Conservation (phyloP, 78 protist genomes). For the Parvularia atlantis region DNA sequence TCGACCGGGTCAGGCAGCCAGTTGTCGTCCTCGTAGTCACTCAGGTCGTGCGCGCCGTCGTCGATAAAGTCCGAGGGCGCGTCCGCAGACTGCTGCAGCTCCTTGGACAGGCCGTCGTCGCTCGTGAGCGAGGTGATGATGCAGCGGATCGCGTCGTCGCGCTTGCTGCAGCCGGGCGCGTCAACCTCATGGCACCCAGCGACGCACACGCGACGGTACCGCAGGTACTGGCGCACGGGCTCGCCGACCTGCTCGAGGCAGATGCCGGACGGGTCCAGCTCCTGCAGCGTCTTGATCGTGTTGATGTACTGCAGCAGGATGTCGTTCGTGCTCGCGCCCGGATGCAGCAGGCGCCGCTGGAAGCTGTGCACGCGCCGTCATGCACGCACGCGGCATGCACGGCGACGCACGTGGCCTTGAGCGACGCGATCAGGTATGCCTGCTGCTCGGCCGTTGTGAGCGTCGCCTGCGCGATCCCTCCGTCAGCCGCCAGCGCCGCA, state of each 20-base stretch:
- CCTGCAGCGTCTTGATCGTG: slow-evolving; percentile 32
- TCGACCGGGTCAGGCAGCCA: neutral
- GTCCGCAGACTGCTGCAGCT: neutral
- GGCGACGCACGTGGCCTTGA: neutral
- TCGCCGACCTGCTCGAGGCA: slow-evolving; percentile 28
- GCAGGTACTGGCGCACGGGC: slow-evolving; percentile 38
- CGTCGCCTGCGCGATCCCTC: no score
- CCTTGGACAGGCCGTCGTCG: neutral
- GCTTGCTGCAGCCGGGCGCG: neutral
- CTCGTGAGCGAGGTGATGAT: no score
- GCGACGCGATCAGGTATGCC: slow-evolving; percentile 6
- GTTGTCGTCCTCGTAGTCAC: neutral
- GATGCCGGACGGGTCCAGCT: slow-evolving; percentile 49
- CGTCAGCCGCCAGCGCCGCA: no score
- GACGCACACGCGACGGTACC: no score
- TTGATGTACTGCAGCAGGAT: slow-evolving; percentile 41
- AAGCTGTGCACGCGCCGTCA: neutral
- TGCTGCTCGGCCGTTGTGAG: slow-evolving; percentile 19
- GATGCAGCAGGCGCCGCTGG: slow-evolving; percentile 43
- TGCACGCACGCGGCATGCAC: neutral
- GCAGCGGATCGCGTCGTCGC: slow-evolving; percentile 54
- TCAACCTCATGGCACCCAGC: no score
- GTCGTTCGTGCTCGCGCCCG: slow-evolving; percentile 64
- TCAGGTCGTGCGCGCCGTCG: neutral
- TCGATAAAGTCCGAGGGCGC: slow-evolving; percentile 22